Evolutionary conservation across 163 green algal species (phyloP).

Genomic region (Chlamydomonas reinhardtii): DNA sequence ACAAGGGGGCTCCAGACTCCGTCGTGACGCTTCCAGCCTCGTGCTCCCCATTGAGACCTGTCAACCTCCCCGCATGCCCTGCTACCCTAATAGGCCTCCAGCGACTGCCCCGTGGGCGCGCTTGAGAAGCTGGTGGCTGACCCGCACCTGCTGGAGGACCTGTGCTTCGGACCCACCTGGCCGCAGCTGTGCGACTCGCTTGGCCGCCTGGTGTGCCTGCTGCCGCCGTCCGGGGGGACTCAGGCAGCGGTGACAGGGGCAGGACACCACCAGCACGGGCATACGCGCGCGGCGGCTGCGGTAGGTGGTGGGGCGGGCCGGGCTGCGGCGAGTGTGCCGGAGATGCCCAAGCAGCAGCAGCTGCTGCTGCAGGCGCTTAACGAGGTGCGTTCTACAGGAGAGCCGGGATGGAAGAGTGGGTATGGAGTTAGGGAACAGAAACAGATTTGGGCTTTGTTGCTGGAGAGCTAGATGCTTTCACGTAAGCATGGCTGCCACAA

Average conservation of each 20-base stretch:
- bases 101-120: constrained; percentile 2
- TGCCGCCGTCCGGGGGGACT: background rate
- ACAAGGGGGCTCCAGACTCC: too few species aligned
- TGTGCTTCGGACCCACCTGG: constrained; percentile 38
- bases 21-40: too few species aligned
- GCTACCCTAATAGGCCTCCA: constrained; percentile 7
- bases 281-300: too few species aligned
- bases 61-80: background rate
- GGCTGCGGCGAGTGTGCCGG: background rate
- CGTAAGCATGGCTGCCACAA: too few species aligned
- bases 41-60: background rate
- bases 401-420: too few species aligned
- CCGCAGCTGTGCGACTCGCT: constrained; percentile 33
- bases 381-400: background rate
- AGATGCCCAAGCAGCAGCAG: constrained; percentile 19
- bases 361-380: constrained; percentile 23
- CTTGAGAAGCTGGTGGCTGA: constrained; percentile 23
- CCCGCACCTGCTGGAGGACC: constrained; percentile 45
- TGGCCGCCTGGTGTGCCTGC: constrained; percentile 20
- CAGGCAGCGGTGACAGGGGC: background rate
- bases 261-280: background rate
- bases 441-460: too few species aligned
- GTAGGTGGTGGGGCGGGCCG: too few species aligned
- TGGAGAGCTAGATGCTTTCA: too few species aligned
- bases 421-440: too few species aligned